Evolutionary conservation across 352 stramenopile species (phyloP).

Genomic region (Phytophthora lateralis): DNA sequence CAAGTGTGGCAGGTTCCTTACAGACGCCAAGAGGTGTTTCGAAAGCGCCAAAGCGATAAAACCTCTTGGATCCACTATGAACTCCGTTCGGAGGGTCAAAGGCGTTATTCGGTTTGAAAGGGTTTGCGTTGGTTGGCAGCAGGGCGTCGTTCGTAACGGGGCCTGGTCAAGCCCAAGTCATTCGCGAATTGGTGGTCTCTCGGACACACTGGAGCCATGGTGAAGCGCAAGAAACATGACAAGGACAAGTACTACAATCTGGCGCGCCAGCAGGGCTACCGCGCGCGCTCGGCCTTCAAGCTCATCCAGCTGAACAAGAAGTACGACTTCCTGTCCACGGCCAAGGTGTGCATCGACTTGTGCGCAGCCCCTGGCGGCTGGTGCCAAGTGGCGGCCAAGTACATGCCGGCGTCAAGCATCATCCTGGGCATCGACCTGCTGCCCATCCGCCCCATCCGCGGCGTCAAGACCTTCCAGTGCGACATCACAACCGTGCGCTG

Average conservation of each 20-base stretch:
- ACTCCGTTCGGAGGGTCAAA: too few species aligned
- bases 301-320: slow-evolving; percentile 99
- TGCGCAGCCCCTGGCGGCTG: slow-evolving; percentile 99
- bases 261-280: slow-evolving; percentile 98
- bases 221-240: slow-evolving; percentile 98
- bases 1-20: not conserved
- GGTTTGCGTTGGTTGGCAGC: slow-evolving; percentile 24
- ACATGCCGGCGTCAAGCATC: slow-evolving; percentile 95
- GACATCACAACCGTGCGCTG: slow-evolving; percentile 94
- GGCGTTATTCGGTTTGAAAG: too few species aligned
- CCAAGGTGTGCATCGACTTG: slow-evolving; percentile 98
- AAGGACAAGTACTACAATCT: slow-evolving; percentile 99
- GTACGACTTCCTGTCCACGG: slow-evolving; percentile 97
- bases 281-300: slow-evolving; percentile 99
- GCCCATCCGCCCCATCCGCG: slow-evolving; percentile 96
- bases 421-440: slow-evolving; percentile 98
- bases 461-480: slow-evolving; percentile 97
- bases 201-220: slow-evolving; percentile 46
- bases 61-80: too few species aligned
- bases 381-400: slow-evolving; percentile 94
- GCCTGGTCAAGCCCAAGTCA: slow-evolving; percentile 7
- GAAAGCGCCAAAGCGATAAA: too few species aligned
- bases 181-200: slow-evolving; percentile 34
- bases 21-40: slow-evolving; percentile 31
- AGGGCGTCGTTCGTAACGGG: not conserved